These are phyloP conservation scores for Blastobotrys apis DNA, from an alignment of 1,139 yeast species.

Conservation along the genomic window DNA sequence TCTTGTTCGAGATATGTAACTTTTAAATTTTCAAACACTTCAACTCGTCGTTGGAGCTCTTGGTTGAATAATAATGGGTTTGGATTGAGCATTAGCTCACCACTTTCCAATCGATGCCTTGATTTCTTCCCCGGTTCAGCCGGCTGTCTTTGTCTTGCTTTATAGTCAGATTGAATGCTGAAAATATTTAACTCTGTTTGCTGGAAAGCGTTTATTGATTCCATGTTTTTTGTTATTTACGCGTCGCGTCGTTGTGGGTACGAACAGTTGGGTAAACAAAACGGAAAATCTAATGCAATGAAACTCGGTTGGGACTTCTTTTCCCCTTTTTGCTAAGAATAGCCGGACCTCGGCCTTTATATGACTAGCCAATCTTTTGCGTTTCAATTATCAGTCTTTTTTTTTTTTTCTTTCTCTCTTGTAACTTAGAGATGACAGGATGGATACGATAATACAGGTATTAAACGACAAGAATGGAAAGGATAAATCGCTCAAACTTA, in stretches of 20 bases:
- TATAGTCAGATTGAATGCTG: conserved; percentile 19
- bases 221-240: conserved; percentile 6
- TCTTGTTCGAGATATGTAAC: conserved; percentile 65
- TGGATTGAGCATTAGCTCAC: conserved; percentile 18
- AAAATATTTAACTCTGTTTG: conserved; percentile 16
- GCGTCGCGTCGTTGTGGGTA: not conserved
- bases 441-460: conserved; percentile 19
- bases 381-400: not conserved
- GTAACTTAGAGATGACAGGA: not conserved
- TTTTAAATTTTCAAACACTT: conserved; percentile 49
- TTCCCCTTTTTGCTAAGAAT: not conserved
- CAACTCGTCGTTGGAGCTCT: conserved; percentile 32
- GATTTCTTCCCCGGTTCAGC: conserved; percentile 16
- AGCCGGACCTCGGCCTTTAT: not conserved
- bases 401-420: not conserved
- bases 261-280: not conserved
- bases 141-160: conserved; percentile 14
- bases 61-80: conserved; percentile 26
- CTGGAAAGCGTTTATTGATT: conserved; percentile 7
- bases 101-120: conserved; percentile 16
- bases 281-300: no score
- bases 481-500: conserved; percentile 30
- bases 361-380: not conserved
- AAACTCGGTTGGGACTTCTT: not conserved
- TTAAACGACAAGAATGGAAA: conserved; percentile 30